Evolutionary conservation across 2,329 filamentous ascomycete species (phyloP), one percentile per base, ranked within the genome.

Genomic region (Davidsoniella virescens): DNA sequence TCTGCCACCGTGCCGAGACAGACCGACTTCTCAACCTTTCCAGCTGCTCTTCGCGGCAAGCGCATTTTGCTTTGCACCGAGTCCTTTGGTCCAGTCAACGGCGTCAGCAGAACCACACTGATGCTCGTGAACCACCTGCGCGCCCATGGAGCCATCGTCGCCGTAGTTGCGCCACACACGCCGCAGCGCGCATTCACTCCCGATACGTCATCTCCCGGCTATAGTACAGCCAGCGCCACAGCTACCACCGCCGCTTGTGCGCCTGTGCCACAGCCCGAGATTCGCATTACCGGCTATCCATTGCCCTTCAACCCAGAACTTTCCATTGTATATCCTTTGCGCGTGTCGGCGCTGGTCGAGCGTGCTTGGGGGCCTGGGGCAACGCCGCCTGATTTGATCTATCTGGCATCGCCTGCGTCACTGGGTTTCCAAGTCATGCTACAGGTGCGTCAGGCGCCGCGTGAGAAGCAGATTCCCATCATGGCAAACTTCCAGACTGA

Each of bases 401-500:
- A 84, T 57, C 67, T 84, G 10, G 80, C 80, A 1, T 82, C 76
- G 41, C 80, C 80, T 0, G 81, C 80, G 2, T 81, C 76, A 4
- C 65, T 84, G 2, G 80, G 81, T 3, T 84, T 84, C 57, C 80
- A 84, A 55, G 74, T 84, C 50, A 70, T 84, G 63, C 66, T 84
- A n/a, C 79, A 84, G 59, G 64, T 82, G 47, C 71, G 76, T 42
- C 78, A 82, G 56, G 69, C 82, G 49, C 65, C 68, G 12, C 61
- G 61, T 18, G 65, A 72, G 29, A 66, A 67, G 7, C 76, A 77
- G 40, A 71, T 78, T 1, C 74, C 74, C 2, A 66, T 82, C 1
- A 67, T 84, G 41, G 73, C 80, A 60, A 85, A 84, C 61, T 84
- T 83, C 56, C 80, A 84, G 61, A 85, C 80, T 1, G 80, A 84